Percentiles rank a stretch among this genome's conserved stretches.
Conservation (phyloP, 2,329 filamentous ascomycete genomes). For the Aspergillus oerlinghausenensis region DNA sequence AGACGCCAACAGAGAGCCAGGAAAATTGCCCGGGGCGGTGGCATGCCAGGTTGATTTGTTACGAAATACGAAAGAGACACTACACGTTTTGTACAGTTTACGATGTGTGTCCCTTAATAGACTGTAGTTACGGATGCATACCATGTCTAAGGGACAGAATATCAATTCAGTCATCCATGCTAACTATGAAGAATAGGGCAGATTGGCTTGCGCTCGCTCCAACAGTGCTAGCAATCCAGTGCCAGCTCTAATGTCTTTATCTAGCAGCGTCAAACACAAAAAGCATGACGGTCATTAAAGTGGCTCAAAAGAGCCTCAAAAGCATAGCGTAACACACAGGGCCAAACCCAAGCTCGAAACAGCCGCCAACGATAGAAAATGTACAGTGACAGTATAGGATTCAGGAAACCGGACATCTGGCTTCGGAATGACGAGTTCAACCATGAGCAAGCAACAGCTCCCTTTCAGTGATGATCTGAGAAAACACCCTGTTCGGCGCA, state of each 20-base stretch:
- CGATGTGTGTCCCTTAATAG: neutral
- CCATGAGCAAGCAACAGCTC: neutral
- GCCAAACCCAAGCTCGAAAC: neutral
- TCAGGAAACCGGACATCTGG: neutral
- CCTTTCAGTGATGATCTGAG: slow-evolving; percentile 23
- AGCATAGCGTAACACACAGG: neutral
- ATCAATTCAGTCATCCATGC: neutral
- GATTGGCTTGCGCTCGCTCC: neutral
- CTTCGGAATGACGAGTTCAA: neutral
- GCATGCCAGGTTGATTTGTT: slow-evolving; percentile 26
- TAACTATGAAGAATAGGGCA: neutral
- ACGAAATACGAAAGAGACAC: neutral
- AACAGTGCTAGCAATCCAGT: neutral
- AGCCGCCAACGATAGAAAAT: neutral
- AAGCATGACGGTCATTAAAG: neutral
- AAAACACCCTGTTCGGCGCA: slow-evolving; percentile 29
- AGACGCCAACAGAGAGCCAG: slow-evolving; percentile 64
- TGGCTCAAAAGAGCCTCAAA: neutral
- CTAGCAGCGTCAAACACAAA: neutral
- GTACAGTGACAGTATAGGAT: neutral
- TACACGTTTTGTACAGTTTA: neutral
- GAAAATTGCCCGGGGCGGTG: slow-evolving; percentile 57
- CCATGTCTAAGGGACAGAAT: neutral
- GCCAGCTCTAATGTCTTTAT: neutral
- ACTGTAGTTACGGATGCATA: neutral